These are phyloP conservation scores for Termitomyces sp. DNA, from an alignment of 1,284 basidiomycete species.

Conservation along the genomic window DNA sequence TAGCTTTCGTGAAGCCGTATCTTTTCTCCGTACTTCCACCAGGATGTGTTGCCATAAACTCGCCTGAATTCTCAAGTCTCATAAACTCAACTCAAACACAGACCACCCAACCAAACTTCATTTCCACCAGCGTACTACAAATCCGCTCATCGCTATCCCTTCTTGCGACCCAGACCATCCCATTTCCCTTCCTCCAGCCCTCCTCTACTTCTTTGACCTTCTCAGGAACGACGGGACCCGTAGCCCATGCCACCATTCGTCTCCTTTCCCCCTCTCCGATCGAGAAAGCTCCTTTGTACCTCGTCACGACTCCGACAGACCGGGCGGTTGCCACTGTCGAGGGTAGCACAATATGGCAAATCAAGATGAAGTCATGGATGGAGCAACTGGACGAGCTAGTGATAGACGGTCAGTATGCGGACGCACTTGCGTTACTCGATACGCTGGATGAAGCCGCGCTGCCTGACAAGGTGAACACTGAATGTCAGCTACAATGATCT, in stretches of 20 bases:
- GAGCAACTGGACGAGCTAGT: conserved; percentile 87
- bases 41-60: conserved; percentile 44
- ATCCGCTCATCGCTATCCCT: conserved; percentile 78
- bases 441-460: conserved; percentile 59
- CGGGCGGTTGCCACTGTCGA: conserved; percentile 53
- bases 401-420: conserved; percentile 63
- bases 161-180: conserved; percentile 56
- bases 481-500: background rate
- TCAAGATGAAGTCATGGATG: conserved; percentile 70
- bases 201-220: conserved; percentile 21
- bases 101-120: conserved; percentile 26
- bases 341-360: conserved; percentile 76
- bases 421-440: conserved; percentile 80
- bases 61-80: conserved; percentile 22
- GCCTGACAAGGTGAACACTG: conserved; percentile 55
- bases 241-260: conserved; percentile 47
- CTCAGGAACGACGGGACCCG: conserved; percentile 22
- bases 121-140: conserved; percentile 61
- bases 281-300: conserved; percentile 55
- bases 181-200: conserved; percentile 53
- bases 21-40: conserved; percentile 77
- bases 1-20: conserved; percentile 81
- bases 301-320: conserved; percentile 73
- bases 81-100: conserved; percentile 19
- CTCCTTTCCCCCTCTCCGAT: conserved; percentile 49